Conservation (phyloP, 768 basidiomycete genomes). For the Auriscalpium orientale region DNA sequence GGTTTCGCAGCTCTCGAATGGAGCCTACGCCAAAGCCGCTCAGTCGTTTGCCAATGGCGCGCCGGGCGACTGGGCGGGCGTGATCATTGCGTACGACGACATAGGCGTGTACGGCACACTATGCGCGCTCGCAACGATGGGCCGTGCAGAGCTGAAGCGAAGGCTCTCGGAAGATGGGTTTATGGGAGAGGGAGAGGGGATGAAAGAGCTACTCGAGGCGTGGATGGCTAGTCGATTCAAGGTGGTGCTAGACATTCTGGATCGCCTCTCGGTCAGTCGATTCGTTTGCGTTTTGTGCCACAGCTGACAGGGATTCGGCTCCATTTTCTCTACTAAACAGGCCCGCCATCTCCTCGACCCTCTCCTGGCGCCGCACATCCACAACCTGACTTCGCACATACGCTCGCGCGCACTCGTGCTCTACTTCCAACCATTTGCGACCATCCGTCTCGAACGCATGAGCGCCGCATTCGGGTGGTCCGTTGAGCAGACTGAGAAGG, state of each 20-base stretch:
- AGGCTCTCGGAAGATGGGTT: conserved; percentile 44
- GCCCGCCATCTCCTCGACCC: conserved; percentile 73
- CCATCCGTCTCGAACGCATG: conserved; percentile 80
- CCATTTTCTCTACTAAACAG: conserved; percentile 28
- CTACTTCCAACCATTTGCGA: conserved; percentile 87
- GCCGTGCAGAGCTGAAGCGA: conserved; percentile 61
- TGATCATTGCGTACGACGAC: conserved; percentile 77
- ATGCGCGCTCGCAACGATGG: conserved; percentile 73
- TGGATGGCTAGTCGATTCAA: conserved; percentile 88
- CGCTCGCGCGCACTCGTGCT: conserved; percentile 72
- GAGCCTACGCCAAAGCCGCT: conserved; percentile 78
- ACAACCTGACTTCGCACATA: conserved; percentile 58
- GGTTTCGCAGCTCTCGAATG: conserved; percentile 63
- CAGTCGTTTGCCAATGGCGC: conserved; percentile 54
- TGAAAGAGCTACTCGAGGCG: conserved; percentile 73
- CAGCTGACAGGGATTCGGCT: background rate
- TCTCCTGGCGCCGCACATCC: conserved; percentile 64
- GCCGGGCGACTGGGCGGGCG: conserved; percentile 73
- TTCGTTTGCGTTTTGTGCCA: background rate
- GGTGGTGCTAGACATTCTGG: conserved; percentile 66
- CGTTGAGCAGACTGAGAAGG: conserved; percentile 59
- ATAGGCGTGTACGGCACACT: conserved; percentile 83
- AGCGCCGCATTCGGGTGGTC: conserved; percentile 79
- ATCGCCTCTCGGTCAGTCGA: conserved; percentile 54
- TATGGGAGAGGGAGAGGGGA: conserved; percentile 13